A percentile compares a stretch with the other conserved stretches of the same genome.
phyloP scores from a whole-genome alignment of 1,284 basidiomycete species.

The Hymenochaete sp. region DNA sequence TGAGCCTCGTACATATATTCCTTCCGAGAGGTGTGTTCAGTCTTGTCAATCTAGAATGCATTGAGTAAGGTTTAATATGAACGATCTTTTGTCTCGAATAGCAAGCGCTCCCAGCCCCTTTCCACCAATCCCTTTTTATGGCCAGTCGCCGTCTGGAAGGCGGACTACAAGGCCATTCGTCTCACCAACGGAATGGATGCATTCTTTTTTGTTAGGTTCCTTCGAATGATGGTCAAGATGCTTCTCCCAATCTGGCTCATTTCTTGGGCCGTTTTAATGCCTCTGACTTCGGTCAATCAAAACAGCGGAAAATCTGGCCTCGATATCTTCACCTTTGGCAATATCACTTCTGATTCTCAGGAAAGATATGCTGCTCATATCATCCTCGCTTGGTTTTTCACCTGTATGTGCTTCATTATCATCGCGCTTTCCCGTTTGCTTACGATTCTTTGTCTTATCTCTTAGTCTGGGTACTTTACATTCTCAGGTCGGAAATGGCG shows the following conservation, averaged over 20 bases:
- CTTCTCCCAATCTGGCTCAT: conserved; percentile 78
- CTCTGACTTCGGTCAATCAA: conserved; percentile 52
- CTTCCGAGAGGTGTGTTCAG: conserved; percentile 35
- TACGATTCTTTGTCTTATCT: neutral
- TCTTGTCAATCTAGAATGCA: conserved; percentile 7
- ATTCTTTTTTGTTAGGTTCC: conserved; percentile 88
- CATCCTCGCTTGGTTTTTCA: conserved; percentile 65
- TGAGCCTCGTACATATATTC: conserved; percentile 66
- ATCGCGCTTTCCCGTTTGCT: neutral
- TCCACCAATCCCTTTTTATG: conserved; percentile 26
- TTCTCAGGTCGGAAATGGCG: conserved; percentile 72
- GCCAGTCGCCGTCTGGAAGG: conserved; percentile 50
- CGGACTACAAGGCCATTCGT: conserved; percentile 52
- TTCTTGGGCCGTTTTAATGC: conserved; percentile 64
- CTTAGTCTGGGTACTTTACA: conserved; percentile 76
- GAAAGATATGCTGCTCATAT: conserved; percentile 72
- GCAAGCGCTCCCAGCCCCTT: conserved; percentile 44
- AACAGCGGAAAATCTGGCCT: conserved; percentile 50
- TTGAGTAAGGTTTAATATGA: neutral
- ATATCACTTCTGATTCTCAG: conserved; percentile 46
- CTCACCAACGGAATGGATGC: conserved; percentile 83
- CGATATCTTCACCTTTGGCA: conserved; percentile 76
- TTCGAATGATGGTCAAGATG: conserved; percentile 73
- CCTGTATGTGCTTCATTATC: conserved; percentile 46
- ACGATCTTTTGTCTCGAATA: conserved; percentile 22